These are phyloP conservation scores for Phyllosticta citriasiana DNA, from an alignment of 2,329 filamentous ascomycete species.

Conservation along the genomic window DNA sequence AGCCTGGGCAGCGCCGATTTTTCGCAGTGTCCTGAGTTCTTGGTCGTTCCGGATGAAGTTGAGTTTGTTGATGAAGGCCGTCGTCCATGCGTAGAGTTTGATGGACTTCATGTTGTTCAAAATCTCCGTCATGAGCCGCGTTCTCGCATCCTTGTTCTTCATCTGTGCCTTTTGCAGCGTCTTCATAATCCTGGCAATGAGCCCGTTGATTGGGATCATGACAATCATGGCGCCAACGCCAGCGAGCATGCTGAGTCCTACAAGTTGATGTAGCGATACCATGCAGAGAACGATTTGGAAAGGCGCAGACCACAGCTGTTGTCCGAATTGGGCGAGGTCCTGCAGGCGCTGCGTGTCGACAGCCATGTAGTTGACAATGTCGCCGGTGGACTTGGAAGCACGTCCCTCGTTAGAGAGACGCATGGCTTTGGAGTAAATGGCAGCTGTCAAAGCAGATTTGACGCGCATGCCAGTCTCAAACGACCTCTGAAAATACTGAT, in stretches of 20 bases:
- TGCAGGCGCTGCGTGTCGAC: conserved; percentile 93
- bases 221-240: conserved; percentile 91
- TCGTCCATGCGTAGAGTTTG: conserved; percentile 96
- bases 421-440: conserved; percentile 88
- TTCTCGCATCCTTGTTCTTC: conserved; percentile 97
- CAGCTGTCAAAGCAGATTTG: conserved; percentile 78
- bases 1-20: conserved; percentile 89
- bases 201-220: conserved; percentile 93
- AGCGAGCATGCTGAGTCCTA: conserved; percentile 90
- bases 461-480: conserved; percentile 97
- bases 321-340: conserved; percentile 88
- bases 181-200: conserved; percentile 90
- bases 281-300: conserved; percentile 96
- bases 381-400: conserved; percentile 79
- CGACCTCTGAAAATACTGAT: conserved; percentile 94
- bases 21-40: conserved; percentile 88
- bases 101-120: conserved; percentile 99
- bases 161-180: conserved; percentile 91
- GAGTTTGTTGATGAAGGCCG: conserved; percentile 93
- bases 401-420: conserved; percentile 88
- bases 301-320: conserved; percentile 92
- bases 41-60: conserved; percentile 93
- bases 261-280: conserved; percentile 88
- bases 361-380: conserved; percentile 99
- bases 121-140: conserved; percentile 91